Evolutionary conservation across 75 land plant species (phyloP), one percentile per base, ranked within the genome.

Genomic region (Pinus albicaulis): DNA sequence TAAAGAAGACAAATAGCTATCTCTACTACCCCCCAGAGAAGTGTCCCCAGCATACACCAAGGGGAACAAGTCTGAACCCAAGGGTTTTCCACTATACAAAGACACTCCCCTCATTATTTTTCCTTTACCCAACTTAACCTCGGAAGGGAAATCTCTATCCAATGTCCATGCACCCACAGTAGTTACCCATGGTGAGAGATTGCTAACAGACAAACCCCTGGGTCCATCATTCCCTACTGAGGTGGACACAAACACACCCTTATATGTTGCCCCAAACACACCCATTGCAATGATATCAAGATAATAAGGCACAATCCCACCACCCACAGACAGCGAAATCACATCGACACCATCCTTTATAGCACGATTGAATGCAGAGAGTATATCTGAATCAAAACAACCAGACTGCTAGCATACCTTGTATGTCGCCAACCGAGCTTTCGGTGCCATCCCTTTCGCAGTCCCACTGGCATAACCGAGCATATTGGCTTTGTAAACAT

Each of bases 211-310:
- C 84, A 91, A 82, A 3, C 76, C 81, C 11, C 72, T 77, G 5
- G 99, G 98, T 6, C 99, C 99, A 10, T 89, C 88, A 81, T 97
- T 97, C 2, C 99, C 99, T 23, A 93, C 98, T 6, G 99, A 97
- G 41, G 95, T 85, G 13, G 99, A 81, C 0, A 95, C 98, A 60
- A 95, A 92, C 20, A 97, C 84, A 2, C 98, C 98, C 22, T 74
- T 69, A 22, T 89, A 69, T 64, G 77, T 88, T n/a, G 99, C 99
- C 10, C 91, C 99, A 77, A 79, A 97, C 0, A 98, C 75, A 4
- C 99, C 99, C 41, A 97, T 81, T 31, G 99, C 99, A 72, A 97
- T 97, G 25, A 87, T 86, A 76, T 97, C 99, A 69, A 89, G 88
- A 73, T 89, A 94, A 78, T 89, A 95, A 0, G 99, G 99, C 5